Evolutionary conservation across 371 early-diverging fungal species (phyloP), one percentile per base, ranked within the genome.

Genomic region (Mucor racemosus): DNA sequence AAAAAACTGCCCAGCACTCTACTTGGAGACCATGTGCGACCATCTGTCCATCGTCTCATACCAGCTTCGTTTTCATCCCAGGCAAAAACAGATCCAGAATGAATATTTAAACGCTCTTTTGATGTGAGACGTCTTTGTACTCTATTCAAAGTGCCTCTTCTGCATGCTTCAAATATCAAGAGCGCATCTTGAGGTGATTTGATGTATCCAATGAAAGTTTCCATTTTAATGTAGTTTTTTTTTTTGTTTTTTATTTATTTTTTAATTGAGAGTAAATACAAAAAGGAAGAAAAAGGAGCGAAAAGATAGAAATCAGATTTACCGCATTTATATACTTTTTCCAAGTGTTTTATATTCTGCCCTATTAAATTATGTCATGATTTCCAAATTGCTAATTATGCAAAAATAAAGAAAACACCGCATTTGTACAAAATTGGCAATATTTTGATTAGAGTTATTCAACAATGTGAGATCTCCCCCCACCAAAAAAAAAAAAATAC

Each of bases 1-100:
- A 94, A 69, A 69, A 94, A 94, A 65, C 88, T 89, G n/a, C 93
- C 92, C n/a, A 87, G 80, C 2, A 92, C 91, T 39, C 96, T 85
- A 60, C 90, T 90, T 1, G 95, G 93, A 15, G 93, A 92, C 96
- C 95, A 94, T 50, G 89, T 89, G 54, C 90, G 86, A 13, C 95
- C 94, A 71, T 95, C 96, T 4, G 96, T 96, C 96, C 96, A 96
- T 13, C 96, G 84, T 60, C 91, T 81, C 88, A 96, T 95, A 0
- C 95, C 93, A 3, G 92, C 88, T 68, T 94, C 95, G 19, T 88
- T 84, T 80, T 95, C 95, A 73, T 94, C 93, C 88, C 91, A 95
- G 19, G 93, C 90, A 72, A 92, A 95, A 3, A 95, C 89, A 0
- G 94, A 90, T 0, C 95, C 95, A 5, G 95, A 92, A n/a, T 85